phyloP scores from a whole-genome alignment of 768 basidiomycete species.

The Tricholoma matsutake region DNA sequence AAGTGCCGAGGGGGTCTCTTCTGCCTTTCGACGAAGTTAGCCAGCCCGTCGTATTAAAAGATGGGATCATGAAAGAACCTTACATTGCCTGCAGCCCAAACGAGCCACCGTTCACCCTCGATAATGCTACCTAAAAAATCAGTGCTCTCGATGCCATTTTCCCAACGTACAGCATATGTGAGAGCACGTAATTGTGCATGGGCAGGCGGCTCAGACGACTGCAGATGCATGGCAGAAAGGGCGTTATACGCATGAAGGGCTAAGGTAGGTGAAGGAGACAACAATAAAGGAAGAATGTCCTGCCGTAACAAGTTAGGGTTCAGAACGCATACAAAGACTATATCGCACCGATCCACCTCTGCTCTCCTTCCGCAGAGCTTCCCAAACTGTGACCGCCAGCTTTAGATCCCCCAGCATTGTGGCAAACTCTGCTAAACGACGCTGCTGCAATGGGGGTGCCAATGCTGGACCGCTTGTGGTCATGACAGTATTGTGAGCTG shows the following conservation, averaged over 20 bases:
- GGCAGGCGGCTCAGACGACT: constrained; percentile 49
- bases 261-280: constrained; percentile 63
- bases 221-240: constrained; percentile 44
- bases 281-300: constrained; percentile 80
- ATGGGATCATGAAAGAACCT: constrained; percentile 22
- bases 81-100: constrained; percentile 83
- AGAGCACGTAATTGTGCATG: constrained; percentile 68
- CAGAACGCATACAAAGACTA: not conserved
- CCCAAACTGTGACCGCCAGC: constrained; percentile 81
- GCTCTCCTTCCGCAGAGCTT: constrained; percentile 79
- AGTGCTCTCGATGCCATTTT: constrained; percentile 50
- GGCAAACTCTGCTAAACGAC: constrained; percentile 93
- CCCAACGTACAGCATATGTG: constrained; percentile 74
- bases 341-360: constrained; percentile 79
- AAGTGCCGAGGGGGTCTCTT: constrained; percentile 79
- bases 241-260: constrained; percentile 62
- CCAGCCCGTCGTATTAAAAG: constrained; percentile 1
- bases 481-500: constrained; percentile 32
- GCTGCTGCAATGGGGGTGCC: constrained; percentile 60
- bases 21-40: constrained; percentile 52
- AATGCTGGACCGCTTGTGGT: constrained; percentile 12
- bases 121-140: constrained; percentile 58
- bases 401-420: constrained; percentile 91
- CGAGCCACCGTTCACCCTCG: constrained; percentile 83
- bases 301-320: constrained; percentile 25